Base-by-base conservation (phyloP, 1,284 basidiomycete species). In the Heterobasidion parviporum region DNA sequence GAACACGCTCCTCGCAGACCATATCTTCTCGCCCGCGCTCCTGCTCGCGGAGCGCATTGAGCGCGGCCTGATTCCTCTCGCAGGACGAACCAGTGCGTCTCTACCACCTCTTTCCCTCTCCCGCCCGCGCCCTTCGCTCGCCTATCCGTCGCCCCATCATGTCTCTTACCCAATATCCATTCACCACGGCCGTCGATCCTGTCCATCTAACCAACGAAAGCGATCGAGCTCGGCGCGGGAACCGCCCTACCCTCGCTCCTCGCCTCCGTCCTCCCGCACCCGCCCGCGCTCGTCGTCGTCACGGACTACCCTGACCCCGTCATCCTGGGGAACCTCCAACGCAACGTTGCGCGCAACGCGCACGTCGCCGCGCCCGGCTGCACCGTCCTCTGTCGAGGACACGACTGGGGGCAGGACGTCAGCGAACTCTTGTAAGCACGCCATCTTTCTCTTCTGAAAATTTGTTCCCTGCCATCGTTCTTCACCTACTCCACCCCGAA, bases 1-100 rank as follows among this genome's bases (percentile, higher is more conserved):
- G 16, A 85, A 81, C 60, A 86, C 82, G 10, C 73, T 87, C 15
- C 72, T 88, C 14, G 86, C 84, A 53, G 85, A 88, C 67, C 84
- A 85, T 59, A 71, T 87, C 1, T 89, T 87, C 64, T 87, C 83
- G 47, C 85, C 83, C 10, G 79, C 80, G 3, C 70, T 89, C 6
- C 76, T 83, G 55, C 73, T 88, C 18, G 81, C 83, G 1, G 83
- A 88, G 64, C 71, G 75, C 26, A 80, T 89, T 8, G 83, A 89
- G 65, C 67, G 75, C 53, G 74, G 75, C 1, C 62, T 80, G 6
- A 66, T 88, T 9, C 63, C 70, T 16, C 63, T 77, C 7, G 56
- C 58, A 1, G 66, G 66, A 8, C 67, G 65, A 54, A 75, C 71
- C 54, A 72, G 82, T 81, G 6, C 26, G 26, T 26, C 26, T 26